Evolutionary conservation across 2,329 filamentous ascomycete species (phyloP).

Genomic region (Blumeria graminis): DNA sequence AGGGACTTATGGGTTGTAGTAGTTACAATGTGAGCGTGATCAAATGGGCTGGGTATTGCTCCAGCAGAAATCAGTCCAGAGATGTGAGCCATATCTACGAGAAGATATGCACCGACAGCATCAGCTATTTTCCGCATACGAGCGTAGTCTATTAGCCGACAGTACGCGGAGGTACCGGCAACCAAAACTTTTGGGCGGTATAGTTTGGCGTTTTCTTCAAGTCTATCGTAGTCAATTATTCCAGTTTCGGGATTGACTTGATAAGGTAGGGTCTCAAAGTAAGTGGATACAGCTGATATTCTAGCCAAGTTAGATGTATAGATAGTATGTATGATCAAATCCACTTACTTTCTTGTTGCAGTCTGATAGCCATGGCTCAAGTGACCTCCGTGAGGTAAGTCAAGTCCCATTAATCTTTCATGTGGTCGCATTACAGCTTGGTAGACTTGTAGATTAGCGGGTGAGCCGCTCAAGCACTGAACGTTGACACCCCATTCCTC

Average conservation of each 20-base stretch:
- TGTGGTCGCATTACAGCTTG: conserved; percentile 81
- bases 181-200: conserved; percentile 94
- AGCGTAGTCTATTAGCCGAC: conserved; percentile 83
- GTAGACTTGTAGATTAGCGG: conserved; percentile 62
- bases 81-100: conserved; percentile 95
- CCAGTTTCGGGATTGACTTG: conserved; percentile 74
- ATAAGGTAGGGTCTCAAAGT: conserved; percentile 96
- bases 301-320: background rate
- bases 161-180: conserved; percentile 86
- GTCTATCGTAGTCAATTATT: conserved; percentile 79
- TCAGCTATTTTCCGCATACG: conserved; percentile 78
- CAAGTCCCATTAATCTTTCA: conserved; percentile 88
- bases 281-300: conserved; percentile 95
- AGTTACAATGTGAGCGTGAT: conserved; percentile 78
- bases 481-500: conserved; percentile 95
- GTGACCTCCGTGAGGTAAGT: conserved; percentile 89
- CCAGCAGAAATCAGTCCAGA: conserved; percentile 83
- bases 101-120: conserved; percentile 74
- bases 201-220: conserved; percentile 65
- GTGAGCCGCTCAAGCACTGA: conserved; percentile 43
- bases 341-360: conserved; percentile 43
- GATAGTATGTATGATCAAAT: background rate
- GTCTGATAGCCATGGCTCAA: conserved; percentile 95
- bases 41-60: conserved; percentile 75
- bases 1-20: conserved; percentile 97